Base-by-base conservation (phyloP, 1,139 yeast genomes). In the Magnusiomyces ingens region DNA sequence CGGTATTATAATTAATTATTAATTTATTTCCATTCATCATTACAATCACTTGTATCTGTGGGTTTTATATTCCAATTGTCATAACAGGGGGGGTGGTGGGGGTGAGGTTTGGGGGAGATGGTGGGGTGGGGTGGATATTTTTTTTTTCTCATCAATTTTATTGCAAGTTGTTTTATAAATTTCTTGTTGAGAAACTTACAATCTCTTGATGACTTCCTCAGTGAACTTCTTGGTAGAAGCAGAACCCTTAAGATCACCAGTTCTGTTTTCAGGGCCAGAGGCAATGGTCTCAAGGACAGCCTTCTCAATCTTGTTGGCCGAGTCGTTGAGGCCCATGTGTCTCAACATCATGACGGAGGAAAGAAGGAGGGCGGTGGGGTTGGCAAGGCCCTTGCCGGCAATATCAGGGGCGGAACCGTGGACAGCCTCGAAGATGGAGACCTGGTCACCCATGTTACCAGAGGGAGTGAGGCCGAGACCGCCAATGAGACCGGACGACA, bases 371-470 rank as follows among this genome's bases (percentile, higher is more conserved):
- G 99, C 99, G 60, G 98, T 93, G 76, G 99, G 99, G 82, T 93
- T 93, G 62, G 99, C 99, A 72, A 87, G 82, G 70, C 95, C 94
- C 80, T 91, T 89, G 69, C 97, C 97, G 60, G 97, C 96, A 69
- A 91, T 91, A 73, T 91, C 98, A 63, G 97, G 98, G 60, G 97
- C 98, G 57, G 97, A 88, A 72, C 99, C 98, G 74, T 93, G 98
- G 69, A 93, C 99, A 63, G 99, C 98, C 80, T 93, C 99, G 72
- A 93, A 93, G 71, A 93, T 91, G 58, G 96, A 88, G 61, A 91
- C 96, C 72, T 86, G 85, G 80, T 89, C 89, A 78, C 99, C 99
- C 90, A 93, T 90, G 82, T 93, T 93, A 73, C 96, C 99, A 58
- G 96, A 89, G 64, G 99, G 98, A 60, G 98, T 93, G 73, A 93